Evolutionary conservation across 805 yeast genomes (phyloP), one percentile per base, ranked within the genome.

Genomic region (Zygosaccharomyces kombuchaensis): DNA sequence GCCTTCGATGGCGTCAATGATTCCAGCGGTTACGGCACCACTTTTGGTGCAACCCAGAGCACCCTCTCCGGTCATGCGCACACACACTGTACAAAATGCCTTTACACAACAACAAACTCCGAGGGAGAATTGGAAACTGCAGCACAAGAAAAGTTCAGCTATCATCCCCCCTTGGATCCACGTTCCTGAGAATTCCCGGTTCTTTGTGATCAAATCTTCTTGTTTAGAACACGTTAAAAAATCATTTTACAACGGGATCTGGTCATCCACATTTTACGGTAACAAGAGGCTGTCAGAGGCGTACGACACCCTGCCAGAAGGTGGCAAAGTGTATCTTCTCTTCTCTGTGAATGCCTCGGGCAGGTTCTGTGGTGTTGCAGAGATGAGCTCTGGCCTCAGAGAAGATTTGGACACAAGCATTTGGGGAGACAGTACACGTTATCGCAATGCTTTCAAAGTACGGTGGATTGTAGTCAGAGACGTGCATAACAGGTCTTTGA

Each of bases 181-280:
- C 21, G 56, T 67, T 1, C 71, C 71, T 6, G 55, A 51, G 1
- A 58, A 56, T 6, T 66, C 73, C 3, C 58, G 58, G 29, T 69
- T 69, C 52, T 80, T 78, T 53, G 77, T 80, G 16, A 79, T 80
- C 46, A 80, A 80, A 55, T 78, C 84, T 0, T 74, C 66, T 56
- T 73, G 67, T 39, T 64, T 73, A 21, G 60, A 65, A 12, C 81
- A 80, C 53, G 74, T 80, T 9, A 66, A 65, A 43, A 70, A 78
- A 7, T 75, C 83, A 2, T 74, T 72, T 48, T 50, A 62, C 37
- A 68, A 78, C 48, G 69, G 70, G 9, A 69, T 78, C 19, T 80
- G 86, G 85, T 71, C 83, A 0, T 78, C 84, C 1, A 80, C 84
- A 0, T 75, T 70, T 25, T 63, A 73, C 42, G 85, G 84, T 0